These are phyloP conservation scores for Penicillium tannophilum DNA, from an alignment of 495 filamentous ascomycete species.

Conservation along the genomic window DNA sequence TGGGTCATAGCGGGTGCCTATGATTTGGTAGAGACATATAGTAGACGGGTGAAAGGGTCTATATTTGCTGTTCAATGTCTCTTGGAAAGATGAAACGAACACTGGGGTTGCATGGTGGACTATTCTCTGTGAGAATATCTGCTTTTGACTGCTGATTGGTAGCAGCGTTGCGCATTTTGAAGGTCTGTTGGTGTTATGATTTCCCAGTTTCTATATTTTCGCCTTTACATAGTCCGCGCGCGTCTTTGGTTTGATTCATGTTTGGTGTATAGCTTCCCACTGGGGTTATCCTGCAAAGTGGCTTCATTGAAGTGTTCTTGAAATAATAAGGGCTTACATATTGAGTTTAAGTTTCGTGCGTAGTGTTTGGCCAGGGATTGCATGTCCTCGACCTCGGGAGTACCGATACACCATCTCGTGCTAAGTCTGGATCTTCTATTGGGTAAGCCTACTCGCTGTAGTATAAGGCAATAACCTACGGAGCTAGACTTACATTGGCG, in stretches of 20 bases:
- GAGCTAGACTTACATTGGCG: too few relatives aligned
- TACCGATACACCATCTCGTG: too few relatives aligned
- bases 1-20: slow-evolving; percentile 11
- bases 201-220: neutral
- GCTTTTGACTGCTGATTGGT: neutral
- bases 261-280: neutral
- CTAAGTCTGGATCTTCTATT: too few relatives aligned
- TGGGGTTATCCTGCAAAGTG: neutral
- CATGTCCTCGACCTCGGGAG: too few relatives aligned
- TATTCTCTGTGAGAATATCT: slow-evolving; percentile 2
- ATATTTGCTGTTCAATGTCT: neutral
- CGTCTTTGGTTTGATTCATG: neutral
- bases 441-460: too few relatives aligned
- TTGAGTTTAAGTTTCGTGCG: neutral
- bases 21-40: slow-evolving; percentile 6
- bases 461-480: too few relatives aligned
- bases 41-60: slow-evolving; percentile 4
- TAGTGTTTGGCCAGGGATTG: too few relatives aligned
- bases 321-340: neutral
- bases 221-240: slow-evolving; percentile 1
- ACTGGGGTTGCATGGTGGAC: slow-evolving; percentile 4
- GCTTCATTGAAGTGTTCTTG: neutral
- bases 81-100: neutral
- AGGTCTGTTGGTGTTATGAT: neutral
- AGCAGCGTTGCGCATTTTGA: neutral